Conservation (phyloP, 73 alveolate genomes). For the Paraurostyla sp. region DNA sequence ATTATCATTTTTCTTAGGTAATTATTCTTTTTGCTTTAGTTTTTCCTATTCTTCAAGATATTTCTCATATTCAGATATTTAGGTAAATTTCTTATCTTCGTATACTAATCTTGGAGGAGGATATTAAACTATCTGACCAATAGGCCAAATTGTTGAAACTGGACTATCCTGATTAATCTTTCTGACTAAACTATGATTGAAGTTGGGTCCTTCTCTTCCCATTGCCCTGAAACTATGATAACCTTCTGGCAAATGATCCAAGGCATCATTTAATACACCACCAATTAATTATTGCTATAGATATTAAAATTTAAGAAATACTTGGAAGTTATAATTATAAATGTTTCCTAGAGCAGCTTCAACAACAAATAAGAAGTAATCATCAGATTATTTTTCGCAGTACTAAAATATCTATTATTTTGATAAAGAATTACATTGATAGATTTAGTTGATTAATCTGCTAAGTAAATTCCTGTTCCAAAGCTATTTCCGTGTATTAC, state of each 20-base stretch:
- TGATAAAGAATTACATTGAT: not conserved
- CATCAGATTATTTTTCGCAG: not conserved
- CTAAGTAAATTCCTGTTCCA: constrained; percentile 37
- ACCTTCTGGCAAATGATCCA: not conserved
- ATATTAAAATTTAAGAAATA: not conserved
- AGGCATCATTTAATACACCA: not conserved
- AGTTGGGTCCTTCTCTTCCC: constrained; percentile 60
- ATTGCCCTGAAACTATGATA: constrained; percentile 58
- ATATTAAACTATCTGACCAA: constrained; percentile 29
- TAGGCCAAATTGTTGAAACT: constrained; percentile 41
- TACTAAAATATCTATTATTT: not conserved
- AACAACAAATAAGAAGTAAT: constrained; percentile 35
- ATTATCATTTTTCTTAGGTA: not conserved
- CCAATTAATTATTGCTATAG: too few relatives aligned
- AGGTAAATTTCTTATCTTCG: not conserved
- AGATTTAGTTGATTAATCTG: constrained; percentile 7
- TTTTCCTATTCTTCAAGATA: not conserved
- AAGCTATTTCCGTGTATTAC: not conserved
- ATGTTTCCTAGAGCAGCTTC: constrained; percentile 72
- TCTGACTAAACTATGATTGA: constrained; percentile 13
- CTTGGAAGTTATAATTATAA: not conserved
- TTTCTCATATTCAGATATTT: not conserved
- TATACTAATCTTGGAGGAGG: not conserved
- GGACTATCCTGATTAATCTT: too few relatives aligned
- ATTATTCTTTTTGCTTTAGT: not conserved